These are phyloP conservation scores for Dalbergia cultrata DNA, from an alignment of 306 rosid genomes.

Conservation along the genomic window DNA sequence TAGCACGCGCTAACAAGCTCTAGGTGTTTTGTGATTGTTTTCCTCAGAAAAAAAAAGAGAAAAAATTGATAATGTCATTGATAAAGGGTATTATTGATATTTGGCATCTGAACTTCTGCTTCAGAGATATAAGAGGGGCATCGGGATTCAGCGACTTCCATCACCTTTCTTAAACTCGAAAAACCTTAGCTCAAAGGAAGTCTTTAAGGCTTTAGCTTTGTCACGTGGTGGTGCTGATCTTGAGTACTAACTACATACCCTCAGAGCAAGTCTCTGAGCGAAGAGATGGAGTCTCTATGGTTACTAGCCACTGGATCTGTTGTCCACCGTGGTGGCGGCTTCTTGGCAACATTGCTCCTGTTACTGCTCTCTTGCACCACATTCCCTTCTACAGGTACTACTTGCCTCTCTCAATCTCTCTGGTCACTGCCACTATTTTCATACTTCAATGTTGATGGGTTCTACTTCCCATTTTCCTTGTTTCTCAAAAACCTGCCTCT, in stretches of 20 bases:
- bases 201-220: neutral
- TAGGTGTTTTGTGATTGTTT: neutral
- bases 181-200: neutral
- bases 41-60: neutral
- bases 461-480: conserved; percentile 15
- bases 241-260: conserved; percentile 16
- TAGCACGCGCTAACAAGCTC: too few species aligned
- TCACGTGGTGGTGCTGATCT: conserved; percentile 48
- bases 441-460: conserved; percentile 27
- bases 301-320: conserved; percentile 59
- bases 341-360: conserved; percentile 49
- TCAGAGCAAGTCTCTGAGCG: conserved; percentile 46
- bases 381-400: conserved; percentile 74
- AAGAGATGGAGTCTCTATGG: conserved; percentile 59
- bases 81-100: conserved; percentile 26
- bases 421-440: neutral
- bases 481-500: neutral
- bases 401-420: neutral
- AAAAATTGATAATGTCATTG: neutral
- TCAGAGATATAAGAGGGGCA: neutral
- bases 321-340: conserved; percentile 51
- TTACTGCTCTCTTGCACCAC: conserved; percentile 62
- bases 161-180: neutral
- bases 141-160: neutral
- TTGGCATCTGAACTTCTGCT: conserved; percentile 5